Conservation (phyloP, 352 stramenopile genomes). For the Phytopythium delawarense region DNA sequence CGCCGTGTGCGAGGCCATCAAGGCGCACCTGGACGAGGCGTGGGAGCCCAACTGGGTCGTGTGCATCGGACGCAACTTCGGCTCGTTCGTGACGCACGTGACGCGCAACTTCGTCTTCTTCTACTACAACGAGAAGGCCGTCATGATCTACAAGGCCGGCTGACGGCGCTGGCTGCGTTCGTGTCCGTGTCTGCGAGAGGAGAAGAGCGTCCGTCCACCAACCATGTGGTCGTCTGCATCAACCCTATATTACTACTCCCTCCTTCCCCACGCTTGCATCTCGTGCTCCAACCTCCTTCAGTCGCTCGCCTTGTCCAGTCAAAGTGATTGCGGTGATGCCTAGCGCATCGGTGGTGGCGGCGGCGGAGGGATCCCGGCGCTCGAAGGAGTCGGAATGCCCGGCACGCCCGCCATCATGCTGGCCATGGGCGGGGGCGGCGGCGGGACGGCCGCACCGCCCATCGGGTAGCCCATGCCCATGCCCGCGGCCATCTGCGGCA, state of each 20-base stretch:
- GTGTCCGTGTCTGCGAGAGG: neutral
- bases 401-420: conserved; percentile 15
- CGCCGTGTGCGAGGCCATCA: conserved; percentile 74
- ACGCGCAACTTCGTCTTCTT: conserved; percentile 92
- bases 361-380: conserved; percentile 27
- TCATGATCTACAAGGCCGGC: conserved; percentile 87
- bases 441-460: conserved; percentile 16
- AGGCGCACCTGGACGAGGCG: conserved; percentile 63
- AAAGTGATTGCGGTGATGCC: no score
- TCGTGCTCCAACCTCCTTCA: neutral
- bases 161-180: conserved; percentile 17
- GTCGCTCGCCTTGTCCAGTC: neutral
- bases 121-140: conserved; percentile 85
- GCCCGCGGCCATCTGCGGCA: conserved; percentile 21
- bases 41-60: conserved; percentile 86
- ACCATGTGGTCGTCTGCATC: neutral
- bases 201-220: neutral
- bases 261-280: no score
- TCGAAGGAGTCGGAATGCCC: conserved; percentile 14
- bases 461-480: conserved; percentile 37
- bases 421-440: conserved; percentile 28
- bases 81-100: conserved; percentile 92
- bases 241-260: neutral
- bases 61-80: conserved; percentile 90
- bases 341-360: conserved; percentile 35